These are phyloP conservation scores for Pseudogymnoascus sp. DNA, from an alignment of 2,329 filamentous ascomycete species.

Conservation along the genomic window DNA sequence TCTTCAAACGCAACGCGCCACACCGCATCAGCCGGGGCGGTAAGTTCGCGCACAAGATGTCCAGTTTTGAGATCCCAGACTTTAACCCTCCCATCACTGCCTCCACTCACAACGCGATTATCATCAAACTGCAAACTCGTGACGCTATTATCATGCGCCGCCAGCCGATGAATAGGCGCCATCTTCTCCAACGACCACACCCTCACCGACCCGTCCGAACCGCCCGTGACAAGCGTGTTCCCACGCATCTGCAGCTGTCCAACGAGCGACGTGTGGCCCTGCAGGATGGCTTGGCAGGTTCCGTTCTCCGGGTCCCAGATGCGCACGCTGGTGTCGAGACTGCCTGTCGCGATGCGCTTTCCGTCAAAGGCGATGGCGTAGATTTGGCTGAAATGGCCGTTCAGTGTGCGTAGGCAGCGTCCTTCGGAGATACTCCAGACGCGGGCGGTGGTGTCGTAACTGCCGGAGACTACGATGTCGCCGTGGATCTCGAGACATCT, in stretches of 20 bases:
- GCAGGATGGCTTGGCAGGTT: constrained; percentile 69
- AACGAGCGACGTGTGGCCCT: constrained; percentile 93
- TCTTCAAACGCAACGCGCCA: constrained; percentile 98
- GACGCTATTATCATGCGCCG: constrained; percentile 96
- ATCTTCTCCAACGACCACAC: constrained; percentile 92
- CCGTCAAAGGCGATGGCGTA: constrained; percentile 98
- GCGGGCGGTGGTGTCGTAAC: constrained; percentile 92
- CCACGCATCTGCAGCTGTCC: constrained; percentile 94
- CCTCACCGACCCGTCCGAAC: constrained; percentile 88
- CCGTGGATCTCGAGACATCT: constrained; percentile 92
- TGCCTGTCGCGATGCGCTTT: constrained; percentile 84
- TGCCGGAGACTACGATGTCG: constrained; percentile 94
- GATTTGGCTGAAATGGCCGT: constrained; percentile 96
- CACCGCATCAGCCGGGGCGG: constrained; percentile 84
- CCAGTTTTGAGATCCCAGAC: constrained; percentile 96
- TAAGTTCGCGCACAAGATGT: constrained; percentile 81
- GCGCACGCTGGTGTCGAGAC: constrained; percentile 89
- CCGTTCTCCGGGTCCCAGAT: constrained; percentile 89
- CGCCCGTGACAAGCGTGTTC: constrained; percentile 89
- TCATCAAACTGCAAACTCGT: constrained; percentile 97
- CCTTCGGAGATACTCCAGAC: constrained; percentile 98
- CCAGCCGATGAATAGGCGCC: constrained; percentile 85
- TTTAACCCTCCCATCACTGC: constrained; percentile 94
- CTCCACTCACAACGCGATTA: constrained; percentile 87
- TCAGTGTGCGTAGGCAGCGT: constrained; percentile 78